Percentiles rank a stretch among this genome's conserved stretches.
Conservation (phyloP, 2,329 filamentous ascomycete genomes). For the Akanthomyces dipterigenus region DNA sequence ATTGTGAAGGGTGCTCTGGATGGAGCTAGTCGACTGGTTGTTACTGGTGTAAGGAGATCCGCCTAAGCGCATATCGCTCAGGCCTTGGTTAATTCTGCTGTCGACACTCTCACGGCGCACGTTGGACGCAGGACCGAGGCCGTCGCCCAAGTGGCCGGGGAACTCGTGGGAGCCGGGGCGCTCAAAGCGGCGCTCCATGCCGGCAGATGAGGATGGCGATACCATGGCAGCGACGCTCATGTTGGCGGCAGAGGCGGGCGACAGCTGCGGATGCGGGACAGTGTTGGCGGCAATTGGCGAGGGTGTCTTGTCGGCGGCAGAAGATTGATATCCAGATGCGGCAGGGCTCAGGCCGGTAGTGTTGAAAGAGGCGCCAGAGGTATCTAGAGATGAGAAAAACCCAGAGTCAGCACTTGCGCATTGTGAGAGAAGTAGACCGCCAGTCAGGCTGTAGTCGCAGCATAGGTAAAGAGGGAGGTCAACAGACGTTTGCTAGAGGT, state of each 20-base stretch:
- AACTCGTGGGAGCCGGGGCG: constrained; percentile 32
- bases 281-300: constrained; percentile 50
- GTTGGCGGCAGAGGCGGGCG: constrained; percentile 49
- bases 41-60: constrained; percentile 65
- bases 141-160: constrained; percentile 26
- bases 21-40: constrained; percentile 69
- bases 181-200: constrained; percentile 37
- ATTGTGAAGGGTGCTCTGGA: constrained; percentile 63
- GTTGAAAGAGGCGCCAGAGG: constrained; percentile 33
- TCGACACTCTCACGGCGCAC: constrained; percentile 73
- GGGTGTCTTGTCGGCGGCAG: constrained; percentile 53
- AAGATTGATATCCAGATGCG: constrained; percentile 42
- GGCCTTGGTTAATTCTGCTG: constrained; percentile 66
- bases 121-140: constrained; percentile 33
- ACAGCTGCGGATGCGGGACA: constrained; percentile 45
- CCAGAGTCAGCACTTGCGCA: not conserved
- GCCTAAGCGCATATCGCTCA: constrained; percentile 63
- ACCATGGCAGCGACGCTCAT: constrained; percentile 64
- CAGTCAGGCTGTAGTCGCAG: not conserved
- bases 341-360: constrained; percentile 34
- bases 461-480: constrained; percentile 2
- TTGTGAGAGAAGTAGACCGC: not conserved
- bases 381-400: constrained; percentile 22
- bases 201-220: constrained; percentile 48
- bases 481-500: constrained; percentile 37